Percentiles rank a stretch among this genome's conserved stretches.
phyloP scores from a whole-genome alignment of 192 early-diverging fungal genomes.

The Coemansia biformis region DNA sequence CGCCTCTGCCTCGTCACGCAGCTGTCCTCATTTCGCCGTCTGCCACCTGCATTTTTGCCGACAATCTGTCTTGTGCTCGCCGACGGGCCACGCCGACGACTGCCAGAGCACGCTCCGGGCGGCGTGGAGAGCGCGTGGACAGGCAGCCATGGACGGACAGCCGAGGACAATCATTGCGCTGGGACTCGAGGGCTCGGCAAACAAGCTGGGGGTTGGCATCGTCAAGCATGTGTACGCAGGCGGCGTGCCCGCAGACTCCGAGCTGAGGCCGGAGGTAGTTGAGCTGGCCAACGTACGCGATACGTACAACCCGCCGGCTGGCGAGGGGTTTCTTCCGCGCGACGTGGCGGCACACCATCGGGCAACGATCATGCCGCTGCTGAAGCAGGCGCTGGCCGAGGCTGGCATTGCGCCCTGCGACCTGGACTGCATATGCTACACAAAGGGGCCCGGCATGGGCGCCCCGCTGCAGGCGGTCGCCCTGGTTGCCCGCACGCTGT shows the following conservation, averaged over 20 bases:
- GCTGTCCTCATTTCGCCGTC: too few relatives aligned
- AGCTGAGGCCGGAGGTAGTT: constrained; percentile 55
- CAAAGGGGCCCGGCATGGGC: constrained; percentile 99
- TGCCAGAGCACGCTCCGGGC: too few relatives aligned
- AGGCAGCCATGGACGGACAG: background rate
- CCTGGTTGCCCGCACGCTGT: constrained; percentile 85
- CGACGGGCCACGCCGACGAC: too few relatives aligned
- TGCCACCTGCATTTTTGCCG: too few relatives aligned
- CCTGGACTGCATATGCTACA: constrained; percentile 91
- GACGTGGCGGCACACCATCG: constrained; percentile 95
- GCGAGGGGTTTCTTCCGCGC: constrained; percentile 89
- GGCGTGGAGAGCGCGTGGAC: too few relatives aligned
- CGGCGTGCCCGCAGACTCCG: constrained; percentile 29
- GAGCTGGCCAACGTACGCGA: constrained; percentile 83
- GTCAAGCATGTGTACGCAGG: constrained; percentile 61
- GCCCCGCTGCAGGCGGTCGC: constrained; percentile 90
- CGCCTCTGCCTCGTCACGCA: too few relatives aligned
- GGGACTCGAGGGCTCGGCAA: constrained; percentile 87
- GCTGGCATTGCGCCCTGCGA: constrained; percentile 70
- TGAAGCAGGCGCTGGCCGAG: constrained; percentile 69
- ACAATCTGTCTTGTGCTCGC: too few relatives aligned
- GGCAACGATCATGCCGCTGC: constrained; percentile 62
- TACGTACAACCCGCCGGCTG: constrained; percentile 95
- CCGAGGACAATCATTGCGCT: constrained; percentile 59
- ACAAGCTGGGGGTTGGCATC: constrained; percentile 96